phyloP scores from a whole-genome alignment of 306 rosid species.

The Neltuma alba region DNA sequence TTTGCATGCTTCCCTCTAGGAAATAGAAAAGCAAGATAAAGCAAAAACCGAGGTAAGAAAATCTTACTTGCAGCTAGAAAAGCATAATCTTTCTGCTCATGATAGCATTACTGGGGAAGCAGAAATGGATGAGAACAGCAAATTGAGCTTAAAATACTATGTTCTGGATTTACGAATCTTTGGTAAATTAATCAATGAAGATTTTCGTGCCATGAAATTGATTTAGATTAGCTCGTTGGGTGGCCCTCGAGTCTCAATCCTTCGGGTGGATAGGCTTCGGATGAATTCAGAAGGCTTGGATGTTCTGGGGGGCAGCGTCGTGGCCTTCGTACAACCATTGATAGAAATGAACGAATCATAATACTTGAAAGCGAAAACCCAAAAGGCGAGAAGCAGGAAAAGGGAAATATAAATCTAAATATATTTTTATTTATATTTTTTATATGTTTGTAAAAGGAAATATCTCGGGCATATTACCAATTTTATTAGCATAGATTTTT shows the following conservation, averaged over 20 bases:
- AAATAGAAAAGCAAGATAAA: slow-evolving; percentile 27
- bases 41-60: slow-evolving; percentile 22
- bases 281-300: not conserved
- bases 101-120: not conserved
- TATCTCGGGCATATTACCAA: no score
- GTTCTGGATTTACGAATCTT: not conserved
- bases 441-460: no score
- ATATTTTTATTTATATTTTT: no score
- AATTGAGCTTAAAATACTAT: not conserved
- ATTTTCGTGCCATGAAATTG: slow-evolving; percentile 5
- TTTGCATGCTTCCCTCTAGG: slow-evolving; percentile 47
- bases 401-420: no score
- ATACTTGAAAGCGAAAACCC: not conserved
- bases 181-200: slow-evolving; percentile 20
- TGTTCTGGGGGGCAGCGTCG: not conserved
- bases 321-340: not conserved
- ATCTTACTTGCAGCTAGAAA: slow-evolving; percentile 6
- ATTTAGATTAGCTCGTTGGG: not conserved
- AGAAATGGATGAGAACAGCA: slow-evolving; percentile 9
- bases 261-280: not conserved
- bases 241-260: no score
- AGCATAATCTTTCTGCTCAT: slow-evolving; percentile 10
- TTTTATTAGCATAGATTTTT: no score
- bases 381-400: not conserved
- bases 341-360: not conserved